Base-by-base conservation (phyloP, 306 rosid species). In the Fragaria ananassa region DNA sequence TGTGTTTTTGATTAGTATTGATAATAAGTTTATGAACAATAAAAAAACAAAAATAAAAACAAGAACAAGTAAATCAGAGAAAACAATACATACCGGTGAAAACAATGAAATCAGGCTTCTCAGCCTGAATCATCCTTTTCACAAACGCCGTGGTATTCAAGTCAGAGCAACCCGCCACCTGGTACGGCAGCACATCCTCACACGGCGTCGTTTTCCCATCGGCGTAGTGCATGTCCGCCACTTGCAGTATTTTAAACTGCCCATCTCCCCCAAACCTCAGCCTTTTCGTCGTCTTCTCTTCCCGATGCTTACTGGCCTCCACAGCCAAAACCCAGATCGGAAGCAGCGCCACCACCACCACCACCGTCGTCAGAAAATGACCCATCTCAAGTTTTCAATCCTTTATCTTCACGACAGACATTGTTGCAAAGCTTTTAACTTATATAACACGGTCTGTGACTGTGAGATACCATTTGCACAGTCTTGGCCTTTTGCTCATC, bases 221-320 rank as follows among this genome's bases (percentile, higher is more conserved):
- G 41, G 82, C 97, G 50, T 74, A 95, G 86, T 95, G 99, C 99
- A 95, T 95, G 37, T 95, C 99, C 63, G 97, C 98, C 63, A 95
- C 97, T 77, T 95, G 98, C 67, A 95, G 83, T 63, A 95, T 90
- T 93, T 90, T 95, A 70, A 95, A 95, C 87, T 79, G 86, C 44
- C 98, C 98, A 79, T 80, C 76, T 39, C 76, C 23, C 9, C 65
- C 87, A 76, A 95, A 92, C 56, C 87, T 74, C 62, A 95, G 89
- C 85, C 84, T 61, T 18, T 0, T 74, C 45, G 89, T 85, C 83
- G 77, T 77, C 85, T 41, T 76, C 0, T 49, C 17, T 23, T 13
- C 79, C 53, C 74, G 53, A 1, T 8, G 69, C 13, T 76, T 67
- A 7, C 25, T 83, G 50, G 74, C 66, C 46, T 74, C 87, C 13